Conservation (phyloP, 164 flowering plant species). For the Chimonanthus praecox region DNA sequence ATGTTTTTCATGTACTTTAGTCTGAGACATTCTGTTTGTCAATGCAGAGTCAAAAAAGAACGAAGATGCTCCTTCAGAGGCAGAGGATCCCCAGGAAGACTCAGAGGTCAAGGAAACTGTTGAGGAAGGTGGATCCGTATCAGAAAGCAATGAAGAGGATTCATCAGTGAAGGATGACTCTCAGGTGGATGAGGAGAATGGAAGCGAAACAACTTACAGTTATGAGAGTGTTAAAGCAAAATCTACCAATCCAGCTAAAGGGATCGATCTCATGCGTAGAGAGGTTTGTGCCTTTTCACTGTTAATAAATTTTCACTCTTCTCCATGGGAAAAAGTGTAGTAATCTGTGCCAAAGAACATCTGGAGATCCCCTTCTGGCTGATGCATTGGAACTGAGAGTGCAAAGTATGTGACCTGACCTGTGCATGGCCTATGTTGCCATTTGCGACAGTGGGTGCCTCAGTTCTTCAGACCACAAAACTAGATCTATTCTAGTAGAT, state of each 20-base stretch:
- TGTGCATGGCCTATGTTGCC: background rate
- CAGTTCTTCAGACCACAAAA: too few relatives aligned
- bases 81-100: conserved; percentile 36
- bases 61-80: conserved; percentile 32
- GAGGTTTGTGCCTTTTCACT: conserved; percentile 50
- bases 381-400: background rate
- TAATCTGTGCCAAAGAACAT: background rate
- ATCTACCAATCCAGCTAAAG: conserved; percentile 76
- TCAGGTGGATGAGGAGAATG: conserved; percentile 42
- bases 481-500: too few relatives aligned
- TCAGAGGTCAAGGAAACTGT: conserved; percentile 29
- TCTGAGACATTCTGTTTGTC: background rate
- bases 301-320: background rate
- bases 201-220: conserved; percentile 41
- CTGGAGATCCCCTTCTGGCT: background rate
- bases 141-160: conserved; percentile 49
- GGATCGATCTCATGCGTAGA: conserved; percentile 84
- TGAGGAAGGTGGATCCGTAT: conserved; percentile 26
- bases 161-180: conserved; percentile 37
- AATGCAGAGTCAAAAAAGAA: conserved; percentile 37
- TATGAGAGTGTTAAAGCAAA: conserved; percentile 77
- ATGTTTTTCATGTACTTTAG: background rate
- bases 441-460: too few relatives aligned
- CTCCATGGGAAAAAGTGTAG: background rate
- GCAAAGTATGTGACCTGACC: background rate